A percentile compares a stretch with the other conserved stretches of the same genome.
phyloP scores from a whole-genome alignment of 106 monocot genomes.

The Phalaenopsis aphrodite region DNA sequence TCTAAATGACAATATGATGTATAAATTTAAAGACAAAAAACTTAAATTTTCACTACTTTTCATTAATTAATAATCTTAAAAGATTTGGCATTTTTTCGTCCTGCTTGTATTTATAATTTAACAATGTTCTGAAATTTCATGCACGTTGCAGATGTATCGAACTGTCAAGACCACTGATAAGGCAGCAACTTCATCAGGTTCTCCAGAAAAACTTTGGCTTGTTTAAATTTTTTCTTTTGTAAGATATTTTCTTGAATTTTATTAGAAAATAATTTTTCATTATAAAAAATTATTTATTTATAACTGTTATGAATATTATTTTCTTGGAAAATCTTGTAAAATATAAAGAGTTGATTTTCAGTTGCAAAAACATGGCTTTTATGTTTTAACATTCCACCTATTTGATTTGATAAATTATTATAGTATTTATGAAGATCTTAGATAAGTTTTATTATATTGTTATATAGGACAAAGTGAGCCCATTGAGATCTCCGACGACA shows the following conservation, averaged over 20 bases:
- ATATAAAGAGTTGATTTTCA: too few species aligned
- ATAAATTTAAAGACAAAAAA: too few species aligned
- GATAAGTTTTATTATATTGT: constrained; percentile 1
- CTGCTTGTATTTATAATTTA: neutral
- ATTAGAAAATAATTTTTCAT: too few species aligned
- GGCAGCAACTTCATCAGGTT: constrained; percentile 47
- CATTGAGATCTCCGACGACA: constrained; percentile 67
- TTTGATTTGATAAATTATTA: too few species aligned
- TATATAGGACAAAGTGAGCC: constrained; percentile 39
- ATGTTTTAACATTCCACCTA: too few species aligned
- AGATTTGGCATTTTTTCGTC: neutral
- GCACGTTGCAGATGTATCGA: constrained; percentile 66
- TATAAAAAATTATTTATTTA: neutral
- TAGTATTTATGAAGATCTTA: neutral
- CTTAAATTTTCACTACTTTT: too few species aligned
- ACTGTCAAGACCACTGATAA: constrained; percentile 80
- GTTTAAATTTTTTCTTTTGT: too few species aligned
- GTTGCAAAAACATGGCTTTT: too few species aligned
- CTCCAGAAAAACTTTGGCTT: neutral
- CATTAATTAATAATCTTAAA: too few species aligned
- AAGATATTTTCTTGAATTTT: neutral
- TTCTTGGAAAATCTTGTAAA: too few species aligned
- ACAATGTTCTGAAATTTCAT: neutral
- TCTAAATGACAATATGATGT: too few species aligned
- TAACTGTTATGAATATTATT: neutral